Conservation (phyloP, 257 asterid species). For the Prunella vulgaris region DNA sequence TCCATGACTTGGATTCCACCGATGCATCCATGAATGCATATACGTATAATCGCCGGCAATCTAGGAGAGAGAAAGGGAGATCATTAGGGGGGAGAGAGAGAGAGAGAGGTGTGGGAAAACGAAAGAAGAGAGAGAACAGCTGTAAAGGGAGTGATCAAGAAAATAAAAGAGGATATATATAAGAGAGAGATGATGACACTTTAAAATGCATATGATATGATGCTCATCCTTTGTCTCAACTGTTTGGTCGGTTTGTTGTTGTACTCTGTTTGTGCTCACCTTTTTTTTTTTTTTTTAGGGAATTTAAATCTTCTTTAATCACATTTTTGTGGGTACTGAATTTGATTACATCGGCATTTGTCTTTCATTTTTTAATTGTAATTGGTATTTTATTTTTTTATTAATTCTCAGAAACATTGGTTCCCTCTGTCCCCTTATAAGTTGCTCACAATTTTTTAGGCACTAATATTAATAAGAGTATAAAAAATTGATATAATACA, state of each 20-base stretch:
- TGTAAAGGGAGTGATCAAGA: constrained; percentile 12
- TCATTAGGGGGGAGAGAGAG: not conserved
- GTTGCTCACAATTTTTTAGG: no score
- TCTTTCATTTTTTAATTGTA: no score
- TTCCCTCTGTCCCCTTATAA: no score
- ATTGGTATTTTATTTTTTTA: no score
- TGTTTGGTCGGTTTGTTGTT: not conserved
- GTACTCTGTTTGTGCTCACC: not conserved
- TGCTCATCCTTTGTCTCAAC: not conserved
- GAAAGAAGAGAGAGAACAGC: constrained; percentile 20
- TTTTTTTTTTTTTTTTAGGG: no score
- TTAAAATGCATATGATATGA: not conserved
- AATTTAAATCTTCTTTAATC: no score
- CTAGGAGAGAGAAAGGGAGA: not conserved
- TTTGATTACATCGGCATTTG: no score
- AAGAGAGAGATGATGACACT: not conserved
- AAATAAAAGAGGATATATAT: not conserved
- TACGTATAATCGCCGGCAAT: not conserved
- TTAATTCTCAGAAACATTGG: no score
- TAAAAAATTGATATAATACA: no score
- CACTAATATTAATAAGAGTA: no score
- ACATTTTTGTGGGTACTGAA: no score
- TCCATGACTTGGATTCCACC: constrained; percentile 57
- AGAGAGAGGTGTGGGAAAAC: not conserved
- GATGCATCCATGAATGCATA: constrained; percentile 46